Evolutionary conservation across 306 rosid genomes (phyloP).

Genomic region (Lathyrus tuberosus): DNA sequence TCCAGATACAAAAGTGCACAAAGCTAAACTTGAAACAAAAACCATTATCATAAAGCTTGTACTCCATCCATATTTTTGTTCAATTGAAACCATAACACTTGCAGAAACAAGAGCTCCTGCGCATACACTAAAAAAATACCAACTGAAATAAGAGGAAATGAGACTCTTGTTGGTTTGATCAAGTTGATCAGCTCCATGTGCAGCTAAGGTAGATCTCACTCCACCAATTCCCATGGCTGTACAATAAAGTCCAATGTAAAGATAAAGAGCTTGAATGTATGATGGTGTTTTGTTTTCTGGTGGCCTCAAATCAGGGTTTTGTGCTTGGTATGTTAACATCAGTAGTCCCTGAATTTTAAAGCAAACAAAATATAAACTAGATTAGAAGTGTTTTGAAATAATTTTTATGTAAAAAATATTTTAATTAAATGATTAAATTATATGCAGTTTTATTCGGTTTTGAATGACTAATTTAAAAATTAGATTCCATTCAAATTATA

Average conservation of each 20-base stretch:
- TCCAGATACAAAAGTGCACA: constrained; percentile 36
- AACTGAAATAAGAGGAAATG: constrained; percentile 50
- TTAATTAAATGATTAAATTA: too few species aligned
- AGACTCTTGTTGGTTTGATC: constrained; percentile 39
- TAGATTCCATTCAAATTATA: too few species aligned
- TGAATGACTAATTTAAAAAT: too few species aligned
- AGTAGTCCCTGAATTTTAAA: background rate
- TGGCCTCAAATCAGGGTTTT: too few species aligned
- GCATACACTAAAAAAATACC: constrained; percentile 46
- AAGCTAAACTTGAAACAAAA: constrained; percentile 28
- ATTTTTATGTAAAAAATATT: too few species aligned
- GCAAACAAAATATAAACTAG: too few species aligned
- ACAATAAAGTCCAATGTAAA: constrained; percentile 40
- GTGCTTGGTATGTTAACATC: too few species aligned
- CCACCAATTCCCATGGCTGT: constrained; percentile 46
- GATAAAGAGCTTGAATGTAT: constrained; percentile 22
- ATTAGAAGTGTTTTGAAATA: too few species aligned
- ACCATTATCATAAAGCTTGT: background rate
- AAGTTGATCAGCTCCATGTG: constrained; percentile 56
- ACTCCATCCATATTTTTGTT: constrained; percentile 41
- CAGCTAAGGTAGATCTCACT: constrained; percentile 40
- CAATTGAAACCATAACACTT: constrained; percentile 45
- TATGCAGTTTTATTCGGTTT: too few species aligned
- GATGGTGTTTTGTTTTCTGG: constrained; percentile 26
- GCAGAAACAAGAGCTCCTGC: constrained; percentile 36